Base-by-base conservation (phyloP, 805 yeast species). In the Candida parachauliodes region DNA sequence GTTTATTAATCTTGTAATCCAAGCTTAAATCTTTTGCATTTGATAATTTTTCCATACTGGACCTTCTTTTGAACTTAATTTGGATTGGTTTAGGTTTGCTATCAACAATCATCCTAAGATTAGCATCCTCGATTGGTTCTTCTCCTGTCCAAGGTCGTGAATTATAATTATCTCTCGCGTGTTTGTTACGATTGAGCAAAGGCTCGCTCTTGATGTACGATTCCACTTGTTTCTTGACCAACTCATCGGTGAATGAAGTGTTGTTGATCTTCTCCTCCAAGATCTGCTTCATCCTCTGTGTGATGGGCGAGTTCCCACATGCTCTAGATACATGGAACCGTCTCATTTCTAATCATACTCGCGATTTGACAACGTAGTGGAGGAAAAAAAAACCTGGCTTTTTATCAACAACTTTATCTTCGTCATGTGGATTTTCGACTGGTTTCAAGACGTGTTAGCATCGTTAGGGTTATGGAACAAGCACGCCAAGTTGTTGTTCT, bases 1-100 rank as follows among this genome's bases (percentile, higher is more conserved):
- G 39, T 46, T 72, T 73, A n/a, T 66, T 55, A 18, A 80, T 50
- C 34, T 71, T 64, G 53, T 85, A 87, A 49, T 84, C 89, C 23
- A 83, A 48, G 2, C 82, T 75, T 14, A 65, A 65, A 40, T 84
- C 94, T 39, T 77, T 74, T 0, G 93, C 95, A 27, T 56, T 60
- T 19, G 70, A 61, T 4, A 86, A 49, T 40, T 87, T 65, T 6
- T 42, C 40, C 16, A 22, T 31, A 10, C 19, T n/a, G 11, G 45
- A 28, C 1, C 27, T 16, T 26, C 17, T 31, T 67, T 23, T 25
- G n/a, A n/a, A n/a, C 10, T 23, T 31, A n/a, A 28, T 20, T 18
- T 24, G 58, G 33, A 39, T 42, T 3, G 49, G 45, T 36, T 49
- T 49, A 0, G 65, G 65, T 20, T 40, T 52, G 42, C 48, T 44